phyloP scores from a whole-genome alignment of 148 eudicot genomes.

The Linanthus parryae region DNA sequence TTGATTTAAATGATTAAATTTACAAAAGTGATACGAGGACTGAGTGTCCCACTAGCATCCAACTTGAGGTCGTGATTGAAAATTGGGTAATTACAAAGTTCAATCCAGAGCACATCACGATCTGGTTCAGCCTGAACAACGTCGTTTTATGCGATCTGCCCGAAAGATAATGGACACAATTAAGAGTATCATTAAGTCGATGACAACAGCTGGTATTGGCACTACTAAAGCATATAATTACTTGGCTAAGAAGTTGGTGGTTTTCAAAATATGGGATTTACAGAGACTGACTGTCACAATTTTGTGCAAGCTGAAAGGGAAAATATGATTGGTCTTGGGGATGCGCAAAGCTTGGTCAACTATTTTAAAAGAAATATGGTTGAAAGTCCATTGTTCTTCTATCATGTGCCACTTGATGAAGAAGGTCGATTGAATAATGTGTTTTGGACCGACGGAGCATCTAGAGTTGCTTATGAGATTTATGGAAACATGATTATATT shows the following conservation, averaged over 20 bases:
- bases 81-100: no score
- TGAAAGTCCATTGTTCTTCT: neutral
- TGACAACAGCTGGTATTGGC: neutral
- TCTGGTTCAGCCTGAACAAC: neutral
- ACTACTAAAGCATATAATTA: neutral
- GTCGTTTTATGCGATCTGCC: neutral
- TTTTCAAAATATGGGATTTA: neutral
- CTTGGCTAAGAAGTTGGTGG: conserved; percentile 3
- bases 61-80: no score
- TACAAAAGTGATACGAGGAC: no score
- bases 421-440: neutral
- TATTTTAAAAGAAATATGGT: neutral
- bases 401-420: conserved; percentile 3
- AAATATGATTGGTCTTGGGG: neutral
- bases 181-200: neutral
- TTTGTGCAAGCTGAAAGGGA: neutral
- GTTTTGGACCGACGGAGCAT: neutral
- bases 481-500: conserved; percentile 5
- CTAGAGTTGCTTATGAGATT: neutral
- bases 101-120: no score
- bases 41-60: no score
- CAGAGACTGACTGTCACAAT: neutral
- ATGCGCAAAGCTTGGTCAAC: conserved; percentile 3
- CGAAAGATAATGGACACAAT: conserved; percentile 1
- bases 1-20: no score